Percentiles rank a stretch among this genome's conserved stretches.
These are phyloP conservation scores for Bodo saltans DNA, from an alignment of 78 protist genomes.

Conservation along the genomic window DNA sequence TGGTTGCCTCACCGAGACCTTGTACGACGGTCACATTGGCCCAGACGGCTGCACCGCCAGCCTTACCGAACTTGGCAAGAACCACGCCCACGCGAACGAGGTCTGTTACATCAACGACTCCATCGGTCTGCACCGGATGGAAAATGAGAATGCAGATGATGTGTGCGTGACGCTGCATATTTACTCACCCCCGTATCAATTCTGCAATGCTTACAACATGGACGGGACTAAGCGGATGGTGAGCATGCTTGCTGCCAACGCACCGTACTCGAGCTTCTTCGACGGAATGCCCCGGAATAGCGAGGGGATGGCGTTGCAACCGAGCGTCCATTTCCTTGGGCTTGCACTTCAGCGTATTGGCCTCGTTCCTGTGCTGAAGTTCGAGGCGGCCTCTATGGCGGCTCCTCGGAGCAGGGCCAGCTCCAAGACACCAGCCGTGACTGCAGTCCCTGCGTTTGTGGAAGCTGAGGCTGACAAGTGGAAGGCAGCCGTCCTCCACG, in stretches of 20 bases:
- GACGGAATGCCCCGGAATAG: too few species aligned
- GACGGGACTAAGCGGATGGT: not conserved
- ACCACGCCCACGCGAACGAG: not conserved
- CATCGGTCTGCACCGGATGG: not conserved
- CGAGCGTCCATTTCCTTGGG: too few species aligned
- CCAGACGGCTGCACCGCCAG: too few species aligned
- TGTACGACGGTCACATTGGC: not conserved
- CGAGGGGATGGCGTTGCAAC: too few species aligned
- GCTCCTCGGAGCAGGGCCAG: not conserved
- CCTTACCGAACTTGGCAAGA: not conserved
- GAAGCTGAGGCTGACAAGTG: not conserved
- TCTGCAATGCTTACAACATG: not conserved
- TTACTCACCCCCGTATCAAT: not conserved
- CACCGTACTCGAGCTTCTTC: too few species aligned
- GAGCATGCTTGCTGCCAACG: not conserved
- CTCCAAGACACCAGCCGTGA: not conserved
- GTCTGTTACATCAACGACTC: not conserved
- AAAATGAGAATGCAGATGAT: not conserved
- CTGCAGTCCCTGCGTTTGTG: not conserved
- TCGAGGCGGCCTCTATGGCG: too few species aligned
- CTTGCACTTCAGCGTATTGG: not conserved
- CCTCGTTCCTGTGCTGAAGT: not conserved
- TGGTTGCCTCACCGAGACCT: not conserved
- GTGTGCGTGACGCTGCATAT: not conserved
- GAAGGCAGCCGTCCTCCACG: too few species aligned